phyloP scores from a whole-genome alignment of 176 grass and related monocot species.

The Cenchrus americanus region DNA sequence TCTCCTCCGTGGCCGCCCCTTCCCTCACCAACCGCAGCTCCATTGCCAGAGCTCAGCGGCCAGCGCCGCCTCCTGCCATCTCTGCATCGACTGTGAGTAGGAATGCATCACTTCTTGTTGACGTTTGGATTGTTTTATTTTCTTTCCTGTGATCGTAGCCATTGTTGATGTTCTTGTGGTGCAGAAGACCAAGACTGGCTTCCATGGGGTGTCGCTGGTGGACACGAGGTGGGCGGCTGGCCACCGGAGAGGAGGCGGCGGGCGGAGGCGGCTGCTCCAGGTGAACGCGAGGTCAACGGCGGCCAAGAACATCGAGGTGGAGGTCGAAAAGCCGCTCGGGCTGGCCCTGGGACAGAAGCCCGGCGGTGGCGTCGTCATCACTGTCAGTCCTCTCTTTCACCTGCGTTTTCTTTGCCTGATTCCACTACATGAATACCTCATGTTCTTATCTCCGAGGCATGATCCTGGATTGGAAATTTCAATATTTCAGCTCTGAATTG shows the following conservation, averaged over 20 bases:
- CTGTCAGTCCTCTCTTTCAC: slow-evolving; percentile 48
- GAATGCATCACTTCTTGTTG: background rate
- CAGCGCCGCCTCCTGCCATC: slow-evolving; percentile 34
- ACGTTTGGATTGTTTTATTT: background rate
- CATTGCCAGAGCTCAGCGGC: slow-evolving; percentile 38
- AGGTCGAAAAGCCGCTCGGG: slow-evolving; percentile 95
- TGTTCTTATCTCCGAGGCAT: background rate
- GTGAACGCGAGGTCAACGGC: slow-evolving; percentile 68
- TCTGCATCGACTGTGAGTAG: slow-evolving; percentile 48
- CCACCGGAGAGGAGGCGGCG: slow-evolving; percentile 9
- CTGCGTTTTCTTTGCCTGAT: background rate
- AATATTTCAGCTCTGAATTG: background rate
- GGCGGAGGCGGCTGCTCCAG: slow-evolving; percentile 53
- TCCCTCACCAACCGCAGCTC: slow-evolving; percentile 60
- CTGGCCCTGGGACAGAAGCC: slow-evolving; percentile 88
- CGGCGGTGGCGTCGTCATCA: slow-evolving; percentile 79
- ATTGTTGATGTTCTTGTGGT: slow-evolving; percentile 13
- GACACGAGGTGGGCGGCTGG: slow-evolving; percentile 40
- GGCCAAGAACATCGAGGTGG: slow-evolving; percentile 88
- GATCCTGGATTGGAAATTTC: background rate
- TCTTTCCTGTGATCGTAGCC: background rate
- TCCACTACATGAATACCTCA: background rate
- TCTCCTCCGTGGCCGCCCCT: slow-evolving; percentile 59
- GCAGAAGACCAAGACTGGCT: slow-evolving; percentile 56
- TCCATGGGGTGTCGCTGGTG: slow-evolving; percentile 65